These are phyloP conservation scores for Suillus decipiens DNA, from an alignment of 768 basidiomycete species.

Conservation along the genomic window DNA sequence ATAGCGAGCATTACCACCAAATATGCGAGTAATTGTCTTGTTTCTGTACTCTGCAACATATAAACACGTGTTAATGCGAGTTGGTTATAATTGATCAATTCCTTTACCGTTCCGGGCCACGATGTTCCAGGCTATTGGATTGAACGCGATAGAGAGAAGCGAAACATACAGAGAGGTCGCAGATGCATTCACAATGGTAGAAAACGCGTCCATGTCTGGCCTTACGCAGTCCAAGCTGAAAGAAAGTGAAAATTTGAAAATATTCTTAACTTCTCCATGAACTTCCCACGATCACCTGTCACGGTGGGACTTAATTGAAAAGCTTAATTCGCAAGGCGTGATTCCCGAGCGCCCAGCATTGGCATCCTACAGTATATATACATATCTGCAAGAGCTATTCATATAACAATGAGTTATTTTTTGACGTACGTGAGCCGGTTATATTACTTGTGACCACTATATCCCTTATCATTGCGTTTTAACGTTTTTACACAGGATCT, in stretches of 20 bases:
- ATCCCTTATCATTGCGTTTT: slow-evolving; percentile 9
- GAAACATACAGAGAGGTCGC: slow-evolving; percentile 67
- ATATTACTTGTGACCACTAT: neutral
- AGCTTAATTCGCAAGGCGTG: too few species aligned
- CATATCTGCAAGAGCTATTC: neutral
- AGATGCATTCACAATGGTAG: slow-evolving; percentile 53
- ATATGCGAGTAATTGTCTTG: slow-evolving; percentile 83
- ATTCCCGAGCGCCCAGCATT: too few species aligned
- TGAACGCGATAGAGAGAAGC: slow-evolving; percentile 78
- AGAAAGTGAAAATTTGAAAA: slow-evolving; percentile 1
- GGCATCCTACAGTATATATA: too few species aligned
- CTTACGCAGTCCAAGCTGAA: neutral
- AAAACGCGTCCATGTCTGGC: slow-evolving; percentile 30
- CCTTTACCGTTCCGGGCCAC: slow-evolving; percentile 85
- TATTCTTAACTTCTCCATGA: neutral
- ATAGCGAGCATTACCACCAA: slow-evolving; percentile 67
- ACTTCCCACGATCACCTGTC: neutral
- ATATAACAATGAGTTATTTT: neutral
- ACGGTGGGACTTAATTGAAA: neutral
- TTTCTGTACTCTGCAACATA: slow-evolving; percentile 65
- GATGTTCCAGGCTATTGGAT: slow-evolving; percentile 95
- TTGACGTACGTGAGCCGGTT: neutral
- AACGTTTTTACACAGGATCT: neutral
- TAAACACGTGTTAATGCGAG: neutral
- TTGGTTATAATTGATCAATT: neutral